Evolutionary conservation across 163 green algal genomes (phyloP), one percentile per base, ranked within the genome.

Genomic region (Scenedesmus sp.): DNA sequence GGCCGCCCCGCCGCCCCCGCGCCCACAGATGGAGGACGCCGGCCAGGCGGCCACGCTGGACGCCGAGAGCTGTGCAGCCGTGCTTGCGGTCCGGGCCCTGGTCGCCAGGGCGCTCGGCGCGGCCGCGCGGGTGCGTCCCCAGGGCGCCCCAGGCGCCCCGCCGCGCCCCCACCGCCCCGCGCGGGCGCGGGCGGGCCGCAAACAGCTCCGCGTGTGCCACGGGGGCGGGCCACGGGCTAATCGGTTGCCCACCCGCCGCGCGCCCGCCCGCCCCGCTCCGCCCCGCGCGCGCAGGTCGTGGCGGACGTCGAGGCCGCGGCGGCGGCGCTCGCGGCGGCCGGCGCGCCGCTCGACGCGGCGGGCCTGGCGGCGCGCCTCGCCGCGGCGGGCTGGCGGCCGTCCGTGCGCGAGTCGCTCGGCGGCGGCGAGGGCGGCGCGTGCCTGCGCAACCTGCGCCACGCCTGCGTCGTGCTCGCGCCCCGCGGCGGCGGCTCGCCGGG

Each of bases 361-460:
- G 26, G 28, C 20, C 18, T 78, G 17, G 70, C 39, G 29, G 34
- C 70, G n/a, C 42, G 36, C 2, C 77, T 95, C n/a, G 79, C 75
- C 4, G 63, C 70, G 4, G 58, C 90, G 9, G 89, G 89, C 14
- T 91, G 94, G 75, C 36, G 36, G 1, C 87, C 92, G 18, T 78
- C 67, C 44, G 56, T 95, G 1, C 84, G 90, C 22, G 89, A 83
- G 3, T 86, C 86, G 0, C 70, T 94, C 24, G 92, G 92, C 29
- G 91, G 91, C 50, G 91, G 91, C 10, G 70, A 85, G 1, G 90
- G 89, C 53, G 86, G 81, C 29, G 83, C 90, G 14, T 96, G 92
- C 85, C 83, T 96, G 20, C 86, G 89, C 69, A 94, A 92, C 72
- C 80, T 96, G 31, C 89, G 89, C 39, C 92, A 96, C 84, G 80